Conservation (phyloP, 805 yeast species). For the Ogataea nitratoaversa region DNA sequence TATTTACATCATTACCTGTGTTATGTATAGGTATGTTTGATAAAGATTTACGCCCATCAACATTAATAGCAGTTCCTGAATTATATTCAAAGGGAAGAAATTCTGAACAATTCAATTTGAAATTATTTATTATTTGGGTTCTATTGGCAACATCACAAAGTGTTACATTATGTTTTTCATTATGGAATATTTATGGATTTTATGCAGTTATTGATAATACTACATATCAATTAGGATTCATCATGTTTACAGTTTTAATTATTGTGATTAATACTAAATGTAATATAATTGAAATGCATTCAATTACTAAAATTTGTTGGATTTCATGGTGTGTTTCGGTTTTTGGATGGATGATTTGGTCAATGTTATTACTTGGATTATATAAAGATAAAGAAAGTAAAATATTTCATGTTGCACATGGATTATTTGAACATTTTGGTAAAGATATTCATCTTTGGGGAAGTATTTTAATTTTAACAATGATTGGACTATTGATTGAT, state of each 20-base stretch:
- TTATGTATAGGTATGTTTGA: constrained; percentile 94
- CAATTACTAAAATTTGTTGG: constrained; percentile 62
- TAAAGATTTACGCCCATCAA: constrained; percentile 82
- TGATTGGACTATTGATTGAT: constrained; percentile 65
- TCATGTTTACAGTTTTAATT: constrained; percentile 69
- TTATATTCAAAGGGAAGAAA: constrained; percentile 73
- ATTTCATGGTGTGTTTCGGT: constrained; percentile 66
- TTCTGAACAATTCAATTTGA: constrained; percentile 68
- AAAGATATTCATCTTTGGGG: constrained; percentile 87
- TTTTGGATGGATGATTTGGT: constrained; percentile 86
- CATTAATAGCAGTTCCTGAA: constrained; percentile 88
- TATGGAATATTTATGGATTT: constrained; percentile 68
- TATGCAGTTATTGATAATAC: constrained; percentile 67
- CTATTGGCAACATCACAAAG: constrained; percentile 69
- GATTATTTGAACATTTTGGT: constrained; percentile 71
- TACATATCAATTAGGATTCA: constrained; percentile 75
- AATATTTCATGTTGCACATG: constrained; percentile 69
- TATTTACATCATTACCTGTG: constrained; percentile 91
- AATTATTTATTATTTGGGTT: constrained; percentile 74
- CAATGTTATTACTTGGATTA: constrained; percentile 67
- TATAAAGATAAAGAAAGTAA: constrained; percentile 48
- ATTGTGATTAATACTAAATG: constrained; percentile 72
- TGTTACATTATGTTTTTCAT: constrained; percentile 61
- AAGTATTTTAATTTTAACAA: constrained; percentile 49
- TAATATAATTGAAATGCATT: constrained; percentile 77